A percentile compares a stretch with the other conserved stretches of the same genome.
Evolutionary conservation across 1,139 yeast species (phyloP).

Genomic region (Geotrichum cucujoidarum): DNA sequence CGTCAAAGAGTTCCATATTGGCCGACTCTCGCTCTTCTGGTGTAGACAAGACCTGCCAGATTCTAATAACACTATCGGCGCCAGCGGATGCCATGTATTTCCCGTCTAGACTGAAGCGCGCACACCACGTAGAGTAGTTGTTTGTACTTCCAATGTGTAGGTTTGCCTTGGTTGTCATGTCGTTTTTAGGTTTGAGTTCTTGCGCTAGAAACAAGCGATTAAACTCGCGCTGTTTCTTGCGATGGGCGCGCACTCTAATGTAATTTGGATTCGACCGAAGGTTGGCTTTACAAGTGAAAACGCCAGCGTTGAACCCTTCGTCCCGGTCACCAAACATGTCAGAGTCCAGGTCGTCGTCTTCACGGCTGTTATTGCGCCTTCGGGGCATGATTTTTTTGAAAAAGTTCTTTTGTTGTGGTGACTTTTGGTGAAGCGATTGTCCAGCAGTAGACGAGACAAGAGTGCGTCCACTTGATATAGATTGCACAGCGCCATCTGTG

Average conservation of each 20-base stretch:
- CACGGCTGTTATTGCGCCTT: constrained; percentile 1
- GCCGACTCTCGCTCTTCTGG: constrained; percentile 26
- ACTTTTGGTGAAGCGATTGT: neutral
- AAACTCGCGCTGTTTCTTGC: constrained; percentile 37
- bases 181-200: constrained; percentile 45
- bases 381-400: constrained; percentile 5
- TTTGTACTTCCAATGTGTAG: constrained; percentile 19
- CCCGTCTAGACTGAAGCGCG: constrained; percentile 76
- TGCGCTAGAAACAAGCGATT: constrained; percentile 73
- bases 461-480: neutral
- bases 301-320: constrained; percentile 37
- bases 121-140: constrained; percentile 60
- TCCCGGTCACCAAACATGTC: constrained; percentile 22
- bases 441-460: neutral
- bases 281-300: constrained; percentile 33
- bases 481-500: neutral
- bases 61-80: constrained; percentile 56
- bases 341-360: constrained; percentile 13
- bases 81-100: constrained; percentile 81
- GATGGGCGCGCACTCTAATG: constrained; percentile 37
- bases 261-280: constrained; percentile 36
- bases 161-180: constrained; percentile 3
- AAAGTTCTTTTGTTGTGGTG: neutral
- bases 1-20: constrained; percentile 17
- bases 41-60: constrained; percentile 71